Percentiles rank a stretch among this genome's conserved stretches.
These are phyloP conservation scores for Fusarium sp. DNA, from an alignment of 2,329 filamentous ascomycete species.

Conservation along the genomic window DNA sequence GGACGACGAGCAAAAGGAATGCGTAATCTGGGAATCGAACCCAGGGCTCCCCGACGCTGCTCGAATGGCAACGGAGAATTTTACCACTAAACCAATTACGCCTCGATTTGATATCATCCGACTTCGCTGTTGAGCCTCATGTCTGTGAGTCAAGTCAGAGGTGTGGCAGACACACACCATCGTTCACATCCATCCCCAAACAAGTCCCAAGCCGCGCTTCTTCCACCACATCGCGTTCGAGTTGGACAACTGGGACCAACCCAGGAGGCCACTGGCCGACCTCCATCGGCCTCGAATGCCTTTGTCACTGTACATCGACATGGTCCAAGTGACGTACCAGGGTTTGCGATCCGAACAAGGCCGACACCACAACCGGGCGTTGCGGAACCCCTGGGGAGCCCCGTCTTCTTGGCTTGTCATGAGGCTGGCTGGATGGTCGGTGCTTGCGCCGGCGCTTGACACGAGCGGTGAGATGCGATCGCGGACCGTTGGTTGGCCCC, in stretches of 20 bases:
- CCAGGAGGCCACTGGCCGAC: neutral
- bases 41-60: constrained; percentile 28
- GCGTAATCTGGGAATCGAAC: constrained; percentile 36
- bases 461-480: constrained; percentile 28
- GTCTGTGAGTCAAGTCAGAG: fast-evolving
- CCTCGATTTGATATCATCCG: neutral
- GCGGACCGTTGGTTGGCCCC: constrained; percentile 17
- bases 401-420: constrained; percentile 3
- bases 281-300: neutral
- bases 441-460: constrained; percentile 10
- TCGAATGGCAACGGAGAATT: constrained; percentile 20
- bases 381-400: constrained; percentile 6
- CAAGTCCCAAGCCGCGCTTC: neutral
- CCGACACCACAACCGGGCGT: constrained; percentile 11
- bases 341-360: neutral
- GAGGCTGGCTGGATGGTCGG: constrained; percentile 13
- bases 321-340: constrained; percentile 14
- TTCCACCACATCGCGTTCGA: neutral
- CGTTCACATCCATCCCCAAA: neutral
- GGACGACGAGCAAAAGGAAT: neutral
- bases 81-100: constrained; percentile 27
- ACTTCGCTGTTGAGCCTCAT: fast-evolving
- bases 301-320: constrained; percentile 2
- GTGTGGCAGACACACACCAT: neutral
- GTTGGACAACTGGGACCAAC: neutral